Base-by-base conservation (phyloP, 2,329 filamentous ascomycete genomes). In the Phialophora chinensis region DNA sequence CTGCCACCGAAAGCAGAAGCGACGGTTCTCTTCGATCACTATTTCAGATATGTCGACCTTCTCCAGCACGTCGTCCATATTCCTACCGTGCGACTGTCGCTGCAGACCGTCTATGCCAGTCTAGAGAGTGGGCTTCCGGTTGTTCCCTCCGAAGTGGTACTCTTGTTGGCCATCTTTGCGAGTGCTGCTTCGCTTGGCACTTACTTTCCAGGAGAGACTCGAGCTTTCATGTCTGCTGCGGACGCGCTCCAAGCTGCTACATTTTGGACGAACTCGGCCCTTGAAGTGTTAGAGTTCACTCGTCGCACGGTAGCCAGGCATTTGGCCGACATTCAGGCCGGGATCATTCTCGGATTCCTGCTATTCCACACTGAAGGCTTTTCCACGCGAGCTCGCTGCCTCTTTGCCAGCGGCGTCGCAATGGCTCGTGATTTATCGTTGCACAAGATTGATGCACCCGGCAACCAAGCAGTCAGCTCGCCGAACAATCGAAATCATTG, bases 51-150 rank as follows among this genome's bases (percentile, higher is more conserved):
- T 47, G 72, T 80, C 44, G 73, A 76, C 59, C 77, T 74, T 29
- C 71, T 78, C 4, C 79, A 80, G 62, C 77, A 79, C 67, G 67
- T 79, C 14, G 70, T 79, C 10, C 70, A 72, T 50, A 72, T 78
- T 0, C 72, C 74, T 0, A 65, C 54, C 23, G 72, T 75, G 0
- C 69, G 74, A 31, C 56, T 23, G 5, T 73, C 75, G 6, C 73
- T 79, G 35, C 54, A 76, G 17, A 60, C 57, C 0, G 66, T 79
- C 1, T 80, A 80, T 62, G 62, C 71, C 6, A 68, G 63, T 20
- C 42, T 76, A 11, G 69, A 73, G 11, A 56, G 62, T 1, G 68
- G 69, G 6, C 33, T 65, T 2, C 58, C 72, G 0, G 63, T 75
- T 1, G 68, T 76, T 14, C 55, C 74, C 1, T 68, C 65, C 14